Evolutionary conservation across 2,329 filamentous ascomycete species (phyloP).

Genomic region (Trichophyton simii): DNA sequence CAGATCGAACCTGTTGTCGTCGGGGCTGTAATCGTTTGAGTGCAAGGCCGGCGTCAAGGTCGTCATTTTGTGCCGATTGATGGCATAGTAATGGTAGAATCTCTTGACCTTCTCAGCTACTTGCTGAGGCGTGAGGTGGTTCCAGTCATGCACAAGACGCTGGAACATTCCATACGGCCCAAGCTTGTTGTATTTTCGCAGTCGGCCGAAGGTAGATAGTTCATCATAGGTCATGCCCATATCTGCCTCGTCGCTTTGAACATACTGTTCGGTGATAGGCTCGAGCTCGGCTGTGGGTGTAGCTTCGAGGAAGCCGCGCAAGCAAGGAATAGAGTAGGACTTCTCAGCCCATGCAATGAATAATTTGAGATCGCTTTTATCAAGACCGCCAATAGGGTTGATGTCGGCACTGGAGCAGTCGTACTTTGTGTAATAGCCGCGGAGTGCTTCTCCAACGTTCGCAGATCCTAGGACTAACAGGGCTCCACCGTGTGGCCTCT

Average conservation of each 20-base stretch:
- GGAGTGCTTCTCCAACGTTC: constrained; percentile 29
- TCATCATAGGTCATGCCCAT: constrained; percentile 41
- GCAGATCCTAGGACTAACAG: constrained; percentile 54
- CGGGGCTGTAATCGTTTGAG: constrained; percentile 34
- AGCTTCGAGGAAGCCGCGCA: constrained; percentile 48
- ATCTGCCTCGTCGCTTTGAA: constrained; percentile 43
- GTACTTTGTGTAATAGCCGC: constrained; percentile 54
- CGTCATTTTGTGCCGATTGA: constrained; percentile 52
- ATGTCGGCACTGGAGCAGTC: constrained; percentile 45
- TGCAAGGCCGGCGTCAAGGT: constrained; percentile 45
- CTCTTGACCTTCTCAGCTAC: constrained; percentile 32
- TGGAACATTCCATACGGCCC: constrained; percentile 43
- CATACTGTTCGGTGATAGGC: constrained; percentile 50
- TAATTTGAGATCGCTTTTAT: constrained; percentile 54
- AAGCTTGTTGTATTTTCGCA: constrained; percentile 42
- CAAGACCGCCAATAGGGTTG: constrained; percentile 43
- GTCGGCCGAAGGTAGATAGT: constrained; percentile 37
- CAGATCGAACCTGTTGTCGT: constrained; percentile 35
- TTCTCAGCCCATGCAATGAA: constrained; percentile 53
- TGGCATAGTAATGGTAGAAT: constrained; percentile 26
- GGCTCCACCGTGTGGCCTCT: constrained; percentile 39
- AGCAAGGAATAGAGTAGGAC: constrained; percentile 43
- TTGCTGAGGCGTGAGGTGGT: constrained; percentile 21
- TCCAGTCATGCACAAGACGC: constrained; percentile 39
- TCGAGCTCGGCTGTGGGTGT: constrained; percentile 50